Base-by-base conservation (phyloP, 2,329 filamentous ascomycete genomes). In the Nothophaeocryptopus gaeumannii region DNA sequence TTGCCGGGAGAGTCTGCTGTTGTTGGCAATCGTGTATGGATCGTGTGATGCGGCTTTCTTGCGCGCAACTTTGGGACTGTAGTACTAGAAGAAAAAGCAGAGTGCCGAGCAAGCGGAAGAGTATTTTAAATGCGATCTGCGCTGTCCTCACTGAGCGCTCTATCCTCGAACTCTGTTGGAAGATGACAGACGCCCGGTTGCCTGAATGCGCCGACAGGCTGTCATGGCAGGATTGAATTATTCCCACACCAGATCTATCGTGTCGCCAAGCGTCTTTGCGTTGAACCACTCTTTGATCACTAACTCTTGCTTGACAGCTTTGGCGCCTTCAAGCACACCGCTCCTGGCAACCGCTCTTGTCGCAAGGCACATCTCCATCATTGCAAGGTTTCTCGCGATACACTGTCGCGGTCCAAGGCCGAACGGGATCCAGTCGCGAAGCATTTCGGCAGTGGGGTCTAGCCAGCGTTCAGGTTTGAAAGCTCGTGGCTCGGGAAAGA, bases 251-350 rank as follows among this genome's bases (percentile, higher is more conserved):
- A 70, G 35, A 48, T 76, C 74, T 14, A 81, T 75, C 58, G 67
- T 72, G 53, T 75, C 75, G 0, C 73, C 76, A 34, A 74, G 72
- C 1, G 81, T 72, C 55, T 72, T 74, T 1, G 72, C 74, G 56
- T 80, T 81, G 55, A 81, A 81, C 78, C 78, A 81, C 58, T 82
- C 75, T 26, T 70, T 64, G n/a, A 79, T 76, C 61, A 77, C 70
- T 9, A 81, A 70, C 46, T 69, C 64, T 1, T 72, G 65, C 14
- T 71, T 59, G 1, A 73, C 64, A 2, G 65, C 59, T 39, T 51
- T 72, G 2, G 74, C 75, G 2, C 75, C 76, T 3, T 67, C 62
- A 13, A 81, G 62, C 1, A 77, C 70, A 53, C 71, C 70, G 9
- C 64, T 70, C 45, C 69, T 62, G 0, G 71, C 74, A 10, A 80